Conservation (phyloP, 768 basidiomycete species). For the Tubosaeta sp. region DNA sequence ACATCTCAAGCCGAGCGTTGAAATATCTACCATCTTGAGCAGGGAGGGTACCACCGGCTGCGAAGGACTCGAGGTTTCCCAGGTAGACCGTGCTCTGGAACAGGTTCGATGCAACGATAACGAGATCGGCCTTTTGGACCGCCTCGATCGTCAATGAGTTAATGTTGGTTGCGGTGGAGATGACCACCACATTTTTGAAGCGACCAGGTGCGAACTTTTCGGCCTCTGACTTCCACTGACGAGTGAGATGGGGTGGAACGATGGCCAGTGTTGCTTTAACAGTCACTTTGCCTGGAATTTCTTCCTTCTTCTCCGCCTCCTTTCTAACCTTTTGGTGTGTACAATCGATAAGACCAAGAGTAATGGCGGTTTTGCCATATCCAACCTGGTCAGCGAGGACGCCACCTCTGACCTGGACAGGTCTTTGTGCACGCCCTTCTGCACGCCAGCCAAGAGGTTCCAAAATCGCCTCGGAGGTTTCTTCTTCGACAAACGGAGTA, state of each 20-base stretch:
- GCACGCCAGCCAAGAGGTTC: slow-evolving; percentile 89
- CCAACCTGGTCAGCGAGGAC: slow-evolving; percentile 96
- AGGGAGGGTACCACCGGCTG: slow-evolving; percentile 65
- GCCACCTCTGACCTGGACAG: slow-evolving; percentile 75
- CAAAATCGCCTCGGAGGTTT: slow-evolving; percentile 86
- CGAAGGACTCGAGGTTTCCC: slow-evolving; percentile 68
- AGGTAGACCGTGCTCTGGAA: slow-evolving; percentile 76
- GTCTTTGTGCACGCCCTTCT: slow-evolving; percentile 83
- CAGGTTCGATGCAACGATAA: slow-evolving; percentile 83
- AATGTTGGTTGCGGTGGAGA: slow-evolving; percentile 66
- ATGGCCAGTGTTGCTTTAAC: slow-evolving; percentile 78
- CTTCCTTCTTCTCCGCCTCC: slow-evolving; percentile 51
- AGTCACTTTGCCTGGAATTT: slow-evolving; percentile 59
- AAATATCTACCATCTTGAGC: slow-evolving; percentile 85
- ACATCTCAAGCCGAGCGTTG: slow-evolving; percentile 70
- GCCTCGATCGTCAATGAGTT: slow-evolving; percentile 70
- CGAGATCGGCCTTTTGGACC: slow-evolving; percentile 76
- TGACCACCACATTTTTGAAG: slow-evolving; percentile 50
- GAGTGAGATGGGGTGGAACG: slow-evolving; percentile 85
- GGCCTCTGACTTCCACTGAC: slow-evolving; percentile 88
- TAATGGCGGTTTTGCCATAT: slow-evolving; percentile 96
- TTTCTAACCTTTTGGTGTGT: slow-evolving; percentile 49
- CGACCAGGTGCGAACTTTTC: slow-evolving; percentile 63
- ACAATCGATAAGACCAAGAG: slow-evolving; percentile 82
- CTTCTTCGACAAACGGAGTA: slow-evolving; percentile 84